Evolutionary conservation across 371 early-diverging fungal genomes (phyloP), one percentile per base, ranked within the genome.

Genomic region (Actinomortierella ambigua): DNA sequence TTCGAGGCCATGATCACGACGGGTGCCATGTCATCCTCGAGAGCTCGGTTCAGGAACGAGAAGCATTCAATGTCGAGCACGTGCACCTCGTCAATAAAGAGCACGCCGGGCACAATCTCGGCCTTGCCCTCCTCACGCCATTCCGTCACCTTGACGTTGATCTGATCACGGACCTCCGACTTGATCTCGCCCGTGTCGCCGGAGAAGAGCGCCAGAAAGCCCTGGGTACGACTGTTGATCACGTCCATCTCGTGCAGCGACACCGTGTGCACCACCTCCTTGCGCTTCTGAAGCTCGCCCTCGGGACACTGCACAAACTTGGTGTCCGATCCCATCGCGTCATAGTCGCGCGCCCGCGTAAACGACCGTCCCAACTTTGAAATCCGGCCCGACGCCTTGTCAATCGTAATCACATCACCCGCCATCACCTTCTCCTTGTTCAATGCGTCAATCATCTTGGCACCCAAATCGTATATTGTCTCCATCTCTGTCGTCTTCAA

Each of bases 401-500:
- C 99, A 50, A 99, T 98, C 39, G 94, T 88, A 61, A 99, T 94
- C 3, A 99, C 95, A 80, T 99, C 99, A 44, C 98, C 99, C 34
- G 95, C 95, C 79, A 91, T 86, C 27, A 98, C 95, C 79, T 97
- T 99, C 68, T 99, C 99, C 81, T 96, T 96, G 79, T 93, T 95
- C 65, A 99, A 77, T 27, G 95, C 84, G 59, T 94, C 95, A 66
- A 98, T 94, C 98, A 99, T 99, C 82, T 98, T 99, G 60, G 92
- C 90, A 4, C 99, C 99, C 65, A 99, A 81, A 71, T 98, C 99
- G 78, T 98, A 99, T 50, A 97, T 90, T 22, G 99, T 98, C 81
- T 99, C 99, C 99, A 99, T 99, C 58, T 99, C 99, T 24, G 97
- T 97, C 22, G 99, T 99, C 81, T 99, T 99, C 40, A 99, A 77